Evolutionary conservation across 1,139 yeast species (phyloP).

Genomic region (Geotrichum macrosporum): DNA sequence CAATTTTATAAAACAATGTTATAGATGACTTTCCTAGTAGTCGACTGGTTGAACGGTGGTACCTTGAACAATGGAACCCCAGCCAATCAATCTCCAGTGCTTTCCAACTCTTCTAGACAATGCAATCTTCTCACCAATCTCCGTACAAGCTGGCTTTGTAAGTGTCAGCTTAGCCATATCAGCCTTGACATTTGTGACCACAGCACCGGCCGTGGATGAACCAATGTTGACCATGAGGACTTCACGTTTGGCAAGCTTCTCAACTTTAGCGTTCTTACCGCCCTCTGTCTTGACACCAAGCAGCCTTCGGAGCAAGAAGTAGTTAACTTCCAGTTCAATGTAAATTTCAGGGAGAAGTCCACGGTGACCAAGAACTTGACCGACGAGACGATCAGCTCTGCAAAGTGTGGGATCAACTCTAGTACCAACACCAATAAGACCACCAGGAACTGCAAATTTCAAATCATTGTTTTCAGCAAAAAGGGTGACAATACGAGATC

Average conservation of each 20-base stretch:
- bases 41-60: conserved; percentile 36
- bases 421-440: conserved; percentile 98
- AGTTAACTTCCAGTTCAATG: conserved; percentile 95
- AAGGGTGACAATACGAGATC: conserved; percentile 86
- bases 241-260: conserved; percentile 90
- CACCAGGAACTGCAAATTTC: conserved; percentile 99
- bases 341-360: conserved; percentile 94
- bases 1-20: background rate
- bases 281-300: conserved; percentile 99
- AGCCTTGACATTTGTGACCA: conserved; percentile 96
- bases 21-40: conserved; percentile 17
- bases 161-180: conserved; percentile 98
- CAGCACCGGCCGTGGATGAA: conserved; percentile 98
- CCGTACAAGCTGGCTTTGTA: conserved; percentile 98
- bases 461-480: conserved; percentile 97
- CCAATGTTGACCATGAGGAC: conserved; percentile 99
- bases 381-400: conserved; percentile 98
- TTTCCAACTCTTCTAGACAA: conserved; percentile 97
- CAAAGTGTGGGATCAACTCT: conserved; percentile 98
- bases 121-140: conserved; percentile 96
- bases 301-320: conserved; percentile 91
- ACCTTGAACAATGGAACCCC: conserved; percentile 99
- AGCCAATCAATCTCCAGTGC: conserved; percentile 99
- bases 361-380: conserved; percentile 97
- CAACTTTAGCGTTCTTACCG: conserved; percentile 93